Percentiles rank a stretch among this genome's conserved stretches.
Conservation (phyloP, 176 grass and related monocot genomes). For the Bothriochloa decipiens region DNA sequence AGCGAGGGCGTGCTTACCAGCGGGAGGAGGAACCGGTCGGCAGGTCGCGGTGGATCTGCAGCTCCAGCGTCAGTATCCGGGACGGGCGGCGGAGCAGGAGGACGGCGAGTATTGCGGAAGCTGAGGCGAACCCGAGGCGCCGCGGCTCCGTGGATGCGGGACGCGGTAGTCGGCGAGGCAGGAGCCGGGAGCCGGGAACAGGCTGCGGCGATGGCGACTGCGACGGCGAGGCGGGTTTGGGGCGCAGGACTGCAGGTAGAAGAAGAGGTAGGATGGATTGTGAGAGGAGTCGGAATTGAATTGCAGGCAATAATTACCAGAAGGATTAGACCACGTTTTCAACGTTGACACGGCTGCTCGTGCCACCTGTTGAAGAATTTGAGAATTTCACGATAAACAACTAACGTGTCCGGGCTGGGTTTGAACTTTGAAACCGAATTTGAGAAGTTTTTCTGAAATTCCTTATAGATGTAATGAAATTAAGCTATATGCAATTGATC, state of each 20-base stretch:
- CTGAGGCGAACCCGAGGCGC: background rate
- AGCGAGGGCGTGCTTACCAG: conserved; percentile 1
- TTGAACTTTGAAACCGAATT: too few relatives aligned
- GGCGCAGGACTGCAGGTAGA: background rate
- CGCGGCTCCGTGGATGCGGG: background rate
- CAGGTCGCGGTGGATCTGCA: conserved; percentile 19
- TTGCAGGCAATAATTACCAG: background rate
- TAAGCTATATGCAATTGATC: too few relatives aligned
- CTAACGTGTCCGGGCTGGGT: background rate
- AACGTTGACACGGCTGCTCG: background rate
- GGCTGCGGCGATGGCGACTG: background rate
- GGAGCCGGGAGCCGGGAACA: background rate
- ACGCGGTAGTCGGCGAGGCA: background rate
- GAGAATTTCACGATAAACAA: background rate
- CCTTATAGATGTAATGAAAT: too few relatives aligned
- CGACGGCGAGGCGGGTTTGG: conserved; percentile 21
- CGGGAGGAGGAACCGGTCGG: background rate
- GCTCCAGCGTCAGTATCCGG: background rate
- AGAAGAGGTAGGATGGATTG: background rate
- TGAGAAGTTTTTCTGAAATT: too few relatives aligned
- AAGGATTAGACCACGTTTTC: background rate
- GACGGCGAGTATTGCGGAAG: background rate
- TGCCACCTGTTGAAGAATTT: background rate
- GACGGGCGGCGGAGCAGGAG: background rate
- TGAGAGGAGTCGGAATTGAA: conserved; percentile 1